Evolutionary conservation across 768 basidiomycete genomes (phyloP), one percentile per base, ranked within the genome.

Genomic region (Cantharellus anzutake): DNA sequence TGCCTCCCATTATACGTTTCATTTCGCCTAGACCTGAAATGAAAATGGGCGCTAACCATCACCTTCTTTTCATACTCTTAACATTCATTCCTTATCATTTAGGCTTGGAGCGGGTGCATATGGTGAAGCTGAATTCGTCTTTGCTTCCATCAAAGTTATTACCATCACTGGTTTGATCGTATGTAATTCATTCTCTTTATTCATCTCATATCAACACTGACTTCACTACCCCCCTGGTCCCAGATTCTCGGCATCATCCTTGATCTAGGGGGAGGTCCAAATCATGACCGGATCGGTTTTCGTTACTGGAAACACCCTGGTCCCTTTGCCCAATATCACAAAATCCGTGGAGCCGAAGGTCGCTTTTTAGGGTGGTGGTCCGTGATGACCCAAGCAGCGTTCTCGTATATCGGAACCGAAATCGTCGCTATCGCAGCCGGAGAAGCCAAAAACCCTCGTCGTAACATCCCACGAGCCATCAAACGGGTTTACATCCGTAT

Each of bases 341-440:
- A 67, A 59, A 71, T 74, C 57, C 44, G 44, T 2, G 70, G 71
- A 14, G 51, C 65, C 16, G 63, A 64, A 51, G 71, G 71, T 59
- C 61, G 64, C 5, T 65, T 62, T 48, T 42, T 63, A 29, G 62
- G 56, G 16, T 63, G 59, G 41, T 63, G 59, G 60, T 53, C 44
- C 41, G 51, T 59, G 34, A 41, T 62, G 35, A 63, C 61, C 5
- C 59, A 58, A 64, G 93, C 93, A 2, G 90, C 88, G 7, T 96
- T 93, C 75, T 90, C 88, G 7, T 93, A 76, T 69, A 90, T 92
- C 61, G 93, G 92, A 16, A 92, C 90, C 3, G 93, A 97, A 70
- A 91, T 94, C 67, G 89, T 94, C 44, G 88, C 86, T 86, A 66
- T 67, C 64, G 86, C 88, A 61, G 87, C 87, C 35, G 88, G 83